These are phyloP conservation scores for Parathielavia hyrcaniae DNA, from an alignment of 495 filamentous ascomycete species.

Conservation along the genomic window DNA sequence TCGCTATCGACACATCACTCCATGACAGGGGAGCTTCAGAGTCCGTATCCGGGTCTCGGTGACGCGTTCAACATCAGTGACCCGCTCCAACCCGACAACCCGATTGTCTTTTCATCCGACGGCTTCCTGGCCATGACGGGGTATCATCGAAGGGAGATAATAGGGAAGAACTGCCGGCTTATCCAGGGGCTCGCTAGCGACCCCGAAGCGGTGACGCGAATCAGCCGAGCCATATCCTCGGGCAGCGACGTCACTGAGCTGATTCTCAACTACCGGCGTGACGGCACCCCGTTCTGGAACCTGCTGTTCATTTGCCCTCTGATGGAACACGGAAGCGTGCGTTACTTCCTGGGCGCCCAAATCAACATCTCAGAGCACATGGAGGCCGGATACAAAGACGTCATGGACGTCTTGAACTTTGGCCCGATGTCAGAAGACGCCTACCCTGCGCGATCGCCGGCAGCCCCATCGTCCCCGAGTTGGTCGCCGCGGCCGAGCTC, in stretches of 20 bases:
- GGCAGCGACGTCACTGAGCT: conserved; percentile 47
- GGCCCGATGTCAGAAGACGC: conserved; percentile 9
- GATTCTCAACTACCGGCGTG: conserved; percentile 47
- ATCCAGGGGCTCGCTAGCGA: conserved; percentile 48
- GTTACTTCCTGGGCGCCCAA: conserved; percentile 50
- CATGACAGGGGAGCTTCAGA: conserved; percentile 14
- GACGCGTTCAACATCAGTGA: conserved; percentile 35
- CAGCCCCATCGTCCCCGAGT: neutral
- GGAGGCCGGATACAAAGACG: conserved; percentile 40
- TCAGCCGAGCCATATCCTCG: conserved; percentile 38
- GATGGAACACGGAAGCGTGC: conserved; percentile 37
- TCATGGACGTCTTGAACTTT: conserved; percentile 44
- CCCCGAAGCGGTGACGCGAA: conserved; percentile 31
- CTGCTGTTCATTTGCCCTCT: conserved; percentile 49
- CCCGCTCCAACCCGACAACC: conserved; percentile 38
- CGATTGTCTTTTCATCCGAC: conserved; percentile 48
- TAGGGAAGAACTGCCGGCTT: conserved; percentile 47
- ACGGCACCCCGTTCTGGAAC: conserved; percentile 52
- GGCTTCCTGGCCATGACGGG: conserved; percentile 46
- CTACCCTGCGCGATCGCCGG: neutral
- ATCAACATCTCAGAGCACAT: conserved; percentile 52
- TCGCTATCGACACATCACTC: conserved; percentile 20
- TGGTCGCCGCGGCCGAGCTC: neutral
- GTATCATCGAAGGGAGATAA: conserved; percentile 42
- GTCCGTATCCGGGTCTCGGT: conserved; percentile 34